Percentiles rank a stretch among this genome's conserved stretches.
phyloP scores from a whole-genome alignment of 768 basidiomycete genomes.

The Pisolithus marmoratus region DNA sequence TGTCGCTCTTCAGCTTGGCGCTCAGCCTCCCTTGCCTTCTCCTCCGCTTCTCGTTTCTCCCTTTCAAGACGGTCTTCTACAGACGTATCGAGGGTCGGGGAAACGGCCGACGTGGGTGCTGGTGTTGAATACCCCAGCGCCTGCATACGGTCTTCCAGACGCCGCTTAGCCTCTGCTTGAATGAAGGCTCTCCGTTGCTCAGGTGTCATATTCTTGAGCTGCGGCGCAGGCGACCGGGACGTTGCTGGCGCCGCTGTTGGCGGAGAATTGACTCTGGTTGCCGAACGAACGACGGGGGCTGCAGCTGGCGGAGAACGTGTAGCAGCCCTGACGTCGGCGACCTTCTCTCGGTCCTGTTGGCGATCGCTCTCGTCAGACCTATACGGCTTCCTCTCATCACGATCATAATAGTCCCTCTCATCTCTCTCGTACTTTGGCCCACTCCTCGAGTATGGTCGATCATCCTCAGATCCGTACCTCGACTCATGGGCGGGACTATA shows the following conservation, averaged over 20 bases:
- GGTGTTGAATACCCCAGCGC: slow-evolving; percentile 69
- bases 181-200: slow-evolving; percentile 79
- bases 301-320: slow-evolving; percentile 42
- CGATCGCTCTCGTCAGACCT: slow-evolving; percentile 32
- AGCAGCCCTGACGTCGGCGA: slow-evolving; percentile 8
- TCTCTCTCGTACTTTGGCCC: slow-evolving; percentile 29
- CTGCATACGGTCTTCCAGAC: slow-evolving; percentile 79
- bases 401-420: slow-evolving; percentile 33
- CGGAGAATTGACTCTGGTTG: slow-evolving; percentile 30
- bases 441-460: slow-evolving; percentile 51
- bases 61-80: slow-evolving; percentile 81
- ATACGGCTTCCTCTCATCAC: slow-evolving; percentile 11
- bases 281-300: slow-evolving; percentile 42
- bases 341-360: slow-evolving; percentile 19
- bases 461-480: slow-evolving; percentile 38
- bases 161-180: slow-evolving; percentile 72
- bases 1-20: slow-evolving; percentile 78
- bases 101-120: slow-evolving; percentile 27
- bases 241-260: slow-evolving; percentile 49
- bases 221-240: slow-evolving; percentile 52
- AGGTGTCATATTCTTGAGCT: slow-evolving; percentile 72
- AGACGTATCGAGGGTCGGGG: slow-evolving; percentile 61
- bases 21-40: slow-evolving; percentile 74
- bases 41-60: slow-evolving; percentile 90
- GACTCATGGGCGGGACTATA: slow-evolving; percentile 29